Base-by-base conservation (phyloP, 148 eudicot genomes). In the Suaeda aralocaspica region DNA sequence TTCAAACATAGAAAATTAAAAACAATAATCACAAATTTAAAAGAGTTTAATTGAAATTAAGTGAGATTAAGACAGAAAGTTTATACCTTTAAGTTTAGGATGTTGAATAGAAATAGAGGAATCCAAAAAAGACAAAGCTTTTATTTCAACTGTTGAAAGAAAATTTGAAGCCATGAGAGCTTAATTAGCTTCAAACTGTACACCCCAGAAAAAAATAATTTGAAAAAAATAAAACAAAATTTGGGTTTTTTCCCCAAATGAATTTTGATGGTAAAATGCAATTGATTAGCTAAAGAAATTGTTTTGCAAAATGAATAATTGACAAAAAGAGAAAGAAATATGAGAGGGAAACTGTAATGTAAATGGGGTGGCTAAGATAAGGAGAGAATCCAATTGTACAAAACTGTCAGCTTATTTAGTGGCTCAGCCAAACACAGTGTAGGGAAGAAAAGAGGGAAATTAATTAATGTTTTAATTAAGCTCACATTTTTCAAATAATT, bases 161-260 rank as follows among this genome's bases (percentile, higher is more conserved):
- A 88, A 79, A 75, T 79, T 93, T 59, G 90, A 59, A 78, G 95
- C 92, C 95, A 88, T 92, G 19, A 42, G 56, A 19, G 44, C n/a
- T n/a, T n/a, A 15, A 21, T 76, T 24, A 53, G 60, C 74, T 69
- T 39, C 61, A 67, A 67, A 72, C 19, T 64, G 21, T 33, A 50
- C 61, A 59, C 58, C 58, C 66, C 55, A 58, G 25, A 34, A 31
- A 67, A 39, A 15, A 28, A 13, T 24, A 15, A 31, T 29, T 57
- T 16, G 12, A 5, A 11, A 5, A 11, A 11, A 49, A 15, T 5
- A 5, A 25, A 62, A 22, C 18, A 18, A 8, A 15, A 44, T 64
- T 22, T 56, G n/a, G n/a, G n/a, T n/a, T n/a, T n/a, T n/a, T n/a
- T n/a, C n/a, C n/a, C 10, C 49, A 19, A 1, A 31, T 36, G 33